Conservation (phyloP, 2,329 filamentous ascomycete species). For the Trichoderma oligosporum region DNA sequence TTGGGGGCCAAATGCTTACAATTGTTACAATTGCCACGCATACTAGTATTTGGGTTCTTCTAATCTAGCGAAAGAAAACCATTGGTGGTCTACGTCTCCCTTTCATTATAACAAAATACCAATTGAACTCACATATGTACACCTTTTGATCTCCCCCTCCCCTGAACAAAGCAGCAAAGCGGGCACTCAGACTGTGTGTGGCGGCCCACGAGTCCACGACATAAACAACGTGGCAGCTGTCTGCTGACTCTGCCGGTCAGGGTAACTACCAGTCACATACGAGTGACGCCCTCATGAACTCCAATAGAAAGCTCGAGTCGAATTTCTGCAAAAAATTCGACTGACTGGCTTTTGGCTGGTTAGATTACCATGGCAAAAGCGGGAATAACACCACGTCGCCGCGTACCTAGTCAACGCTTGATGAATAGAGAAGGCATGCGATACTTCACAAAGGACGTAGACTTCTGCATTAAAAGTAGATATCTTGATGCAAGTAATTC, state of each 20-base stretch:
- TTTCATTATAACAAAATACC: neutral
- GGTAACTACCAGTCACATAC: constrained; percentile 9
- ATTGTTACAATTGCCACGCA: constrained; percentile 1
- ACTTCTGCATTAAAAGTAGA: neutral
- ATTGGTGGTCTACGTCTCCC: neutral
- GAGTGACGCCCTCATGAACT: neutral
- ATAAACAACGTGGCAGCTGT: constrained; percentile 14
- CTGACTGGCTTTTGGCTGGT: neutral
- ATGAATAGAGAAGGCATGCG: neutral
- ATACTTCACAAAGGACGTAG: constrained; percentile 3
- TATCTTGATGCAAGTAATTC: constrained; percentile 6
- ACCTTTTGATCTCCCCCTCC: neutral
- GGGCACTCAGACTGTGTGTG: neutral
- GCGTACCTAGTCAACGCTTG: neutral
- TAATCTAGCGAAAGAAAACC: neutral
- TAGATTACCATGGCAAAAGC: constrained; percentile 1
- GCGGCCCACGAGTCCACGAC: constrained; percentile 9
- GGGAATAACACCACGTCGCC: constrained; percentile 9
- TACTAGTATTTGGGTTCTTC: neutral
- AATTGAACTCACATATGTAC: neutral
- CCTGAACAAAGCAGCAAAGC: neutral
- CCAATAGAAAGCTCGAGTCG: neutral
- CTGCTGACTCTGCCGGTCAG: constrained; percentile 10
- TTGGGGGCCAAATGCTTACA: neutral
- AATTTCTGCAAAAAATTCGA: neutral